Base-by-base conservation (phyloP, 805 yeast species). In the Pichia kluyveri region DNA sequence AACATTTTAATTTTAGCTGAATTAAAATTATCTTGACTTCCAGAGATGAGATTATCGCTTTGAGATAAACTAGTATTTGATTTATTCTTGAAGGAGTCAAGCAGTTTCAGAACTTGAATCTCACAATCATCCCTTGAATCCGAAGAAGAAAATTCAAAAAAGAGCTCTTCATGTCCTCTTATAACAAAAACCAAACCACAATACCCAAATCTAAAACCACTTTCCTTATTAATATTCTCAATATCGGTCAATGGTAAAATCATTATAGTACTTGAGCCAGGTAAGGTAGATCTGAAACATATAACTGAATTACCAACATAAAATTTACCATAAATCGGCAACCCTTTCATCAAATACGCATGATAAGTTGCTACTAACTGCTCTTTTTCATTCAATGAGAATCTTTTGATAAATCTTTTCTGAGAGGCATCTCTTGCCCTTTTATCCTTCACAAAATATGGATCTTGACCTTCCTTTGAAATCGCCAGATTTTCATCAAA, bases 261-360 rank as follows among this genome's bases (percentile, higher is more conserved):
- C 96, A 91, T 86, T 49, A 77, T 77, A 1, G 95, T 84, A 37
- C 77, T 75, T 0, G 84, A 72, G 0, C 95, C 93, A 0, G 95
- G 95, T 4, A 87, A 58, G 37, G 87, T 68, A 37, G 95, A 82
- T 51, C 93, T 70, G 65, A 85, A 91, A 53, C 96, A 90, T n/a
- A 91, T 60, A 48, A 75, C 77, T 31, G 71, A 72, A 18, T 74
- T 69, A 0, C 95, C 86, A 12, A 91, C 56, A 61, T 88, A 88
- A 2, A 90, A 58, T 56, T 86, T 86, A 1, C 98, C 98, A 64
- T 86, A 89, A 1, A 81, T 69, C 1, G 96, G 96, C 18, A 87
- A 67, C 12, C 84, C 76, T 54, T 85, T 75, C 53, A 78, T 82
- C 17, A 88, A 59, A 63, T 86, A 81, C 1, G 83, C 72, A 57